Percentiles rank a stretch among this genome's conserved stretches.
Conservation (phyloP, 257 asterid species). For the Solanum virginianum region DNA sequence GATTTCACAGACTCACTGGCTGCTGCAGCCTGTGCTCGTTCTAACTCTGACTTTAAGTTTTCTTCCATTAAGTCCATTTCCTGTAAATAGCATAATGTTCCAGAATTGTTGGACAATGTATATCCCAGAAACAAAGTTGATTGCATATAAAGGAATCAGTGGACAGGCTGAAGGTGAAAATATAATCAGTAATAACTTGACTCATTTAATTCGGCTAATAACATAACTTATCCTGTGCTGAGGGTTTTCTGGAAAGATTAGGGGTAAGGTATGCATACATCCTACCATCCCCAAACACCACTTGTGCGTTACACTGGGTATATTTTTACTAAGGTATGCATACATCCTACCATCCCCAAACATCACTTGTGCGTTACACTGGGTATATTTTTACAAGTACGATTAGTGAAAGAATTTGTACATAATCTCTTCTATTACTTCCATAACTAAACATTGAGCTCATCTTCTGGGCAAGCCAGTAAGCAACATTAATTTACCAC, state of each 20-base stretch:
- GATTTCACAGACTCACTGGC: constrained; percentile 25
- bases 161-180: not conserved
- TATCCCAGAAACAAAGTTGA: not conserved
- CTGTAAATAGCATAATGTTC: constrained; percentile 16
- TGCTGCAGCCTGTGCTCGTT: constrained; percentile 17
- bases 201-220: not conserved
- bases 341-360: too few species aligned
- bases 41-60: constrained; percentile 46
- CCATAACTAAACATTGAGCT: not conserved
- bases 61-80: constrained; percentile 53
- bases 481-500: not conserved
- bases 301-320: too few species aligned
- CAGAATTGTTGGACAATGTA: not conserved
- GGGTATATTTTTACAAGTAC: not conserved
- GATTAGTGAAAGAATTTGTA: not conserved
- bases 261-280: not conserved
- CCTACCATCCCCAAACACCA: too few species aligned
- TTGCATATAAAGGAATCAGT: not conserved
- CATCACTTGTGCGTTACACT: too few species aligned
- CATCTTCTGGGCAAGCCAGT: not conserved
- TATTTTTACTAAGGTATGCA: not conserved
- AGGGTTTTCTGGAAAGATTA: not conserved
- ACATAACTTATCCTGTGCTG: not conserved
- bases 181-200: not conserved
- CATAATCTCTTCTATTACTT: not conserved